A percentile compares a stretch with the other conserved stretches of the same genome.
These are phyloP conservation scores for Scheffersomyces amazonensis DNA, from an alignment of 805 yeast genomes.

Conservation along the genomic window DNA sequence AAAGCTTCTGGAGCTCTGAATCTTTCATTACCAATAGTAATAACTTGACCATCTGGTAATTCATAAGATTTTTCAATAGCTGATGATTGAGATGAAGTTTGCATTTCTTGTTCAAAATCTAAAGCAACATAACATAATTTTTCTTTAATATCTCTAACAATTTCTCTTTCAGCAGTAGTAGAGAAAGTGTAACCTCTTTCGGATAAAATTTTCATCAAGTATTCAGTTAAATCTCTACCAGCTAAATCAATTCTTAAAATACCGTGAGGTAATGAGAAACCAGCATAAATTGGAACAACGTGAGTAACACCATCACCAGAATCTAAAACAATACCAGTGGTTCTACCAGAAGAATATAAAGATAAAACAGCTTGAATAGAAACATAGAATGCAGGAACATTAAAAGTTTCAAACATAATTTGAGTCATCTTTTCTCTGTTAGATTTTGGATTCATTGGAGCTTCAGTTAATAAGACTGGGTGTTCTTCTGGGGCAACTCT, in stretches of 20 bases:
- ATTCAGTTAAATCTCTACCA: conserved; percentile 99
- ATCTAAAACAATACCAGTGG: conserved; percentile 99
- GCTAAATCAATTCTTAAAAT: conserved; percentile 98
- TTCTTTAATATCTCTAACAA: conserved; percentile 92
- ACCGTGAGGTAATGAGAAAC: conserved; percentile 99
- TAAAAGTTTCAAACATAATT: conserved; percentile 98
- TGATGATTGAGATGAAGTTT: conserved; percentile 97
- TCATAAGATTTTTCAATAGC: conserved; percentile 98
- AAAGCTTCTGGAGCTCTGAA: conserved; percentile 99
- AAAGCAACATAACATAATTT: conserved; percentile 98
- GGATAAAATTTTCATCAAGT: conserved; percentile 96
- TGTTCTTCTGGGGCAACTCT: conserved; percentile 99
- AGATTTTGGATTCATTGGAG: conserved; percentile 99
- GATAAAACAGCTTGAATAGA: conserved; percentile 98
- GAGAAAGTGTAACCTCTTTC: conserved; percentile 99
- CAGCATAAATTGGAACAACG: conserved; percentile 99
- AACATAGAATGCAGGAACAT: conserved; percentile 99
- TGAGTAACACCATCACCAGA: conserved; percentile 99
- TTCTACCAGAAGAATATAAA: conserved; percentile 98
- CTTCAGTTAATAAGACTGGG: conserved; percentile 98
- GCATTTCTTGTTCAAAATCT: conserved; percentile 99
- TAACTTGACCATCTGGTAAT: conserved; percentile 99
- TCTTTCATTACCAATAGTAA: conserved; percentile 99
- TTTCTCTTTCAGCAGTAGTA: conserved; percentile 99
- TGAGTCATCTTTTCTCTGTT: conserved; percentile 99